Evolutionary conservation across 805 yeast species (phyloP).

Genomic region (Yamadazyma philogaea): DNA sequence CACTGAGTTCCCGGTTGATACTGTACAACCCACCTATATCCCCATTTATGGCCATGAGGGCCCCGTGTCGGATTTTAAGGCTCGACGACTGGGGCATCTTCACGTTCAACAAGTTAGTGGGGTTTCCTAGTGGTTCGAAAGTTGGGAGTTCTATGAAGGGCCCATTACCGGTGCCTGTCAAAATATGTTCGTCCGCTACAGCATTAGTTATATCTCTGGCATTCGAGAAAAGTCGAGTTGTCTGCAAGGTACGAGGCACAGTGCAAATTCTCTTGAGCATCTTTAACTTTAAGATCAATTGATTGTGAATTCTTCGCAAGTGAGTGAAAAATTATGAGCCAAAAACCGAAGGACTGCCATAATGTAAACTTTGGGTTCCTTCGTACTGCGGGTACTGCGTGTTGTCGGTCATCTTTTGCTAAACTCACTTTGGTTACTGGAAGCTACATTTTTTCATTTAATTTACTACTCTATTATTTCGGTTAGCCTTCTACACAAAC

Average conservation of each 20-base stretch:
- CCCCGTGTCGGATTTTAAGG: constrained; percentile 20
- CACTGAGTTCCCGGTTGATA: constrained; percentile 12
- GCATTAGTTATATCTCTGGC: constrained; percentile 3
- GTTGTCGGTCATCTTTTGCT: too few relatives aligned
- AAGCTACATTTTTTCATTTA: not conserved
- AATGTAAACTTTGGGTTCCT: not conserved
- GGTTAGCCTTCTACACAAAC: constrained; percentile 16
- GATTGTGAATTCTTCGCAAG: not conserved
- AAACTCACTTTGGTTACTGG: too few relatives aligned
- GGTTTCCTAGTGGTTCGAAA: constrained; percentile 41
- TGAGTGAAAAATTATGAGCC: not conserved
- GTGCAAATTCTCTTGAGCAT: not conserved
- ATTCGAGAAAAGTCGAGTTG: not conserved
- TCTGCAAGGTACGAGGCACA: not conserved
- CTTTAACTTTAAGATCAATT: not conserved
- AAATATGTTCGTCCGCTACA: constrained; percentile 17
- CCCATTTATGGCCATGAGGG: constrained; percentile 46
- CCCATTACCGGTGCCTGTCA: constrained; percentile 43
- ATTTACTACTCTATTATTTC: not conserved
- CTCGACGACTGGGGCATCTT: constrained; percentile 38
- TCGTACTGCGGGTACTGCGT: too few relatives aligned
- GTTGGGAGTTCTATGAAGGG: constrained; percentile 44
- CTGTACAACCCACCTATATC: constrained; percentile 16
- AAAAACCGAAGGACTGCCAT: not conserved
- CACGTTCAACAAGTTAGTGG: constrained; percentile 39